These are phyloP conservation scores for Amanita fuliginea DNA, from an alignment of 768 basidiomycete species.

Conservation along the genomic window DNA sequence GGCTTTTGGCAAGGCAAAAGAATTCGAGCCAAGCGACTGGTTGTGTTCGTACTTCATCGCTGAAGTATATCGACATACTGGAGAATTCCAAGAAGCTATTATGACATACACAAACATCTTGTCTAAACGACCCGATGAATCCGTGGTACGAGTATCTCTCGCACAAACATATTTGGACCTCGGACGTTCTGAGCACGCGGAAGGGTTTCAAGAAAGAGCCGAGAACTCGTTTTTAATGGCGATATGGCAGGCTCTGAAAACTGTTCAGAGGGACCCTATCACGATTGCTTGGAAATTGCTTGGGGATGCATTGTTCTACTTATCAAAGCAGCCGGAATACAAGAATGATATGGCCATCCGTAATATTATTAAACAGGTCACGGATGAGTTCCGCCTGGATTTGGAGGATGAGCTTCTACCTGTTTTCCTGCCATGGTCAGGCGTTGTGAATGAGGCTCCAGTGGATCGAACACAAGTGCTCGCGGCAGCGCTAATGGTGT, in stretches of 20 bases:
- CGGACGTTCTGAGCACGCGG: constrained; percentile 49
- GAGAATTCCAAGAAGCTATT: constrained; percentile 69
- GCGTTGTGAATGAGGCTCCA: constrained; percentile 12
- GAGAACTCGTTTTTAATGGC: constrained; percentile 60
- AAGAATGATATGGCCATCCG: constrained; percentile 30
- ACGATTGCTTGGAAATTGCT: constrained; percentile 71
- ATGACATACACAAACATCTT: constrained; percentile 48
- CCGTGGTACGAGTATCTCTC: constrained; percentile 62
- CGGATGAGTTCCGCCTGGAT: constrained; percentile 27
- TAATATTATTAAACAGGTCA: constrained; percentile 20
- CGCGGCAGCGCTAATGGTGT: constrained; percentile 45
- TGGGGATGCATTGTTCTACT: constrained; percentile 62
- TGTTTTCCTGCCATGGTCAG: constrained; percentile 24
- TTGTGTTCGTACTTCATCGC: constrained; percentile 74
- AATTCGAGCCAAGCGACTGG: constrained; percentile 75
- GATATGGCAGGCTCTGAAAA: constrained; percentile 37
- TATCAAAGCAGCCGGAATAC: constrained; percentile 45
- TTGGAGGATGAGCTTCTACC: constrained; percentile 30
- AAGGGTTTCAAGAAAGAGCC: constrained; percentile 68
- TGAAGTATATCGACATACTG: constrained; percentile 71
- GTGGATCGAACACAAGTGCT: constrained; percentile 26
- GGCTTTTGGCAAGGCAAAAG: constrained; percentile 64
- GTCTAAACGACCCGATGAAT: constrained; percentile 45
- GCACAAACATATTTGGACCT: constrained; percentile 63
- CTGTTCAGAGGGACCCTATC: constrained; percentile 40